Base-by-base conservation (phyloP, 78 protist genomes). In the Anaeramoeba flamelloides region DNA sequence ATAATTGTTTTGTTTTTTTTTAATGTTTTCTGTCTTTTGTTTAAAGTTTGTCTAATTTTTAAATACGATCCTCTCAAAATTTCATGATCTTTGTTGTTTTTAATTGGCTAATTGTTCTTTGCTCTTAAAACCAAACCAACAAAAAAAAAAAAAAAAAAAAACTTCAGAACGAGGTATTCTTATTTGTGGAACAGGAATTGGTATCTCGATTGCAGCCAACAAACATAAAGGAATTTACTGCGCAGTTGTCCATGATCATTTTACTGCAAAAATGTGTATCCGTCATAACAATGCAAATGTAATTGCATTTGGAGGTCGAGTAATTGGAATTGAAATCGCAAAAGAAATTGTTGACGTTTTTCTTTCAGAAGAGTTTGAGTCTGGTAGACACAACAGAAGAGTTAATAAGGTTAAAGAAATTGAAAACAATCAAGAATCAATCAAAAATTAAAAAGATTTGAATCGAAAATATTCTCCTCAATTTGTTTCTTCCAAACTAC, bases 141-240 rank as follows among this genome's bases (percentile, higher is more conserved):
- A n/a, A n/a, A n/a, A n/a, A n/a, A n/a, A n/a, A n/a, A 4, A 30
- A 30, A 38, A 38, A n/a, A 65, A 39, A 1, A 37, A 64, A 38
- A n/a, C 8, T 2, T 37, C 4, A 81, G 83, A 40, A 1, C 0
- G 26, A 26, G 92, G 90, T n/a, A 81, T 89, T 39, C 80, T 86
- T 2, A 0, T 89, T 69, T 89, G 92, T 81, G 89, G 89, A 38
- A 82, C 82, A 26, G 92, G 92, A 38, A 89, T 84, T 3, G 92
- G 92, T 34, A 85, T 89, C 36, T 79, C 83, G 37, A 89, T 89
- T 36, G 90, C 92, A 1, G 87, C 88, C 30, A 89, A 89, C 84
- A 89, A 89, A 82, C 40, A 79, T 41, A 1, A 2, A 17, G 90
- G 90, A 38, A 85, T 89, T 37, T 80, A 89, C 31, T 80, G 86